Conservation (phyloP, 441 rosid genomes). For the Bruguiera hainesii region DNA sequence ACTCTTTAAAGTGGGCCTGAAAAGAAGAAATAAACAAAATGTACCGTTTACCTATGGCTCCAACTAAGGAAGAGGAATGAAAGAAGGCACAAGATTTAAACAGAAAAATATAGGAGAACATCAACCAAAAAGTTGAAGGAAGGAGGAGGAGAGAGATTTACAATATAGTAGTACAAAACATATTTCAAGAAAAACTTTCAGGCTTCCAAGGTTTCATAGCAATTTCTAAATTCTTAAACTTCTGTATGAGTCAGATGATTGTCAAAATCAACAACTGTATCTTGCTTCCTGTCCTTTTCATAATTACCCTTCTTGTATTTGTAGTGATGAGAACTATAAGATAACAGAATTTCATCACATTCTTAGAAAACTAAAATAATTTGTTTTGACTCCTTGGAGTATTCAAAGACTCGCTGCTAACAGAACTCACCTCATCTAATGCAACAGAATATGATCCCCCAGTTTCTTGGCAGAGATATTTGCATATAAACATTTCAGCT, state of each 20-base stretch:
- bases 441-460: constrained; percentile 82
- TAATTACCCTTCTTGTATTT: no score
- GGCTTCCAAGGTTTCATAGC: neutral
- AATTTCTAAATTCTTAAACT: neutral
- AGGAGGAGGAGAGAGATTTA: neutral
- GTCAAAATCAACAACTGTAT: neutral
- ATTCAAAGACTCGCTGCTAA: constrained; percentile 4
- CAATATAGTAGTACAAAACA: neutral
- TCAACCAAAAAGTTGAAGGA: neutral
- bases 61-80: neutral
- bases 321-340: neutral
- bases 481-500: constrained; percentile 87
- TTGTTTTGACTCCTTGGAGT: neutral
- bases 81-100: neutral
- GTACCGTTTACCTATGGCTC: neutral
- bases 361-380: neutral
- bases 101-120: neutral
- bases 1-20: constrained; percentile 81
- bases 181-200: neutral
- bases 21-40: constrained; percentile 10
- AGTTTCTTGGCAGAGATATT: constrained; percentile 87
- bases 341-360: neutral
- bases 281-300: no score
- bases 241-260: neutral
- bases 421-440: constrained; percentile 67